phyloP scores from a whole-genome alignment of 1,284 basidiomycete species.

The Rhodotorula sp. region DNA sequence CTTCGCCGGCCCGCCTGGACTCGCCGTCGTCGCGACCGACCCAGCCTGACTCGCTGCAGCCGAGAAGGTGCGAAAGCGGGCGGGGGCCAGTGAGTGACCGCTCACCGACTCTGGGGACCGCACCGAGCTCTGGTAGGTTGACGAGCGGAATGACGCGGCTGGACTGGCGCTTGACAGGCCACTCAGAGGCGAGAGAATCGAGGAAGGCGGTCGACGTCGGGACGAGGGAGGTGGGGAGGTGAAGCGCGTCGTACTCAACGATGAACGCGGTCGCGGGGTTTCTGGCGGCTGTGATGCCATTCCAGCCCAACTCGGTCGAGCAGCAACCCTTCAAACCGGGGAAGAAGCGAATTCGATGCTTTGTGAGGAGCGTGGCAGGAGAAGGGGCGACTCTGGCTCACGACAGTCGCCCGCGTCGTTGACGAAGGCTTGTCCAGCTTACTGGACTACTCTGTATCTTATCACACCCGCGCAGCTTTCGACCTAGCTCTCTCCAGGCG shows the following conservation, averaged over 20 bases:
- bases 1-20: conserved; percentile 4
- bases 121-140: conserved; percentile 11
- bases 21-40: conserved; percentile 20
- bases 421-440: no score
- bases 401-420: no score
- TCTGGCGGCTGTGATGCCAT: not conserved
- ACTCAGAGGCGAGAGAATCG: conserved; percentile 3
- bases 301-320: not conserved
- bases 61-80: conserved; percentile 4
- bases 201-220: not conserved
- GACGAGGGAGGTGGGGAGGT: not conserved
- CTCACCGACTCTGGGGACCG: conserved; percentile 6
- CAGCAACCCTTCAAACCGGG: not conserved
- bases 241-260: not conserved
- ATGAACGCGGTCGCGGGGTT: not conserved
- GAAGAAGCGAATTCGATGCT: not conserved
- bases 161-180: conserved; percentile 9
- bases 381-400: no score
- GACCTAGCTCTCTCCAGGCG: no score
- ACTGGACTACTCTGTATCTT: no score
- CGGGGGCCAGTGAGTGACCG: conserved; percentile 2
- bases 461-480: no score
- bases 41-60: conserved; percentile 14
- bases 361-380: not conserved
- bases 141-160: conserved; percentile 7